Evolutionary conservation across 305 asterid genomes (phyloP).

Genomic region (Fraxinus greggii): DNA sequence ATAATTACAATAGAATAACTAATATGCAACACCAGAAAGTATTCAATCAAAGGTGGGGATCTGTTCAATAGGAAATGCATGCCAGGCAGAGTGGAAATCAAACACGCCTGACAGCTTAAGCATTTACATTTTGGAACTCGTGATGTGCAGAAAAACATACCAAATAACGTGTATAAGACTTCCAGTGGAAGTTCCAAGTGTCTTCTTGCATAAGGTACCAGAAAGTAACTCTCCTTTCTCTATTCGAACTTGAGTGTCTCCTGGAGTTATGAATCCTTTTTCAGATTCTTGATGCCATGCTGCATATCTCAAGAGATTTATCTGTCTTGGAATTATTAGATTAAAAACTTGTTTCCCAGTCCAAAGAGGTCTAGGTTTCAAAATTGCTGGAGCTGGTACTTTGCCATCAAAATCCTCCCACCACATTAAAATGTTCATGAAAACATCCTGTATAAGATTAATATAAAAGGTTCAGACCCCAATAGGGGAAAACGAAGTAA

Average conservation of each 20-base stretch:
- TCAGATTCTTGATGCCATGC: slow-evolving; percentile 96
- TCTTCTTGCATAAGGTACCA: slow-evolving; percentile 97
- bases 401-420: slow-evolving; percentile 99
- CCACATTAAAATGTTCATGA: slow-evolving; percentile 99
- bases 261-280: slow-evolving; percentile 84
- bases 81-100: too few relatives aligned
- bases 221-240: slow-evolving; percentile 95
- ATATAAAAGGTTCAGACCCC: neutral
- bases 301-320: slow-evolving; percentile 79
- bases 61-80: neutral
- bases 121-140: too few relatives aligned
- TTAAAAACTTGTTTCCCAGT: slow-evolving; percentile 98
- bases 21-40: neutral
- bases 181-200: slow-evolving; percentile 94
- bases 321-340: slow-evolving; percentile 90
- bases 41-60: neutral
- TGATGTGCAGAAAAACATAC: too few relatives aligned
- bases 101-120: neutral
- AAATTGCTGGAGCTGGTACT: slow-evolving; percentile 92
- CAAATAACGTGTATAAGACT: slow-evolving; percentile 98
- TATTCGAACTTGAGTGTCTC: slow-evolving; percentile 94
- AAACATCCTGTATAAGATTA: slow-evolving; percentile 74
- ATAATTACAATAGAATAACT: too few relatives aligned
- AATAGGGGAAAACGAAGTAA: neutral
- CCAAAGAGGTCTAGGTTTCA: slow-evolving; percentile 98